These are phyloP conservation scores for Annulohypoxylon moriforme DNA, from an alignment of 495 filamentous ascomycete genomes.

Conservation along the genomic window DNA sequence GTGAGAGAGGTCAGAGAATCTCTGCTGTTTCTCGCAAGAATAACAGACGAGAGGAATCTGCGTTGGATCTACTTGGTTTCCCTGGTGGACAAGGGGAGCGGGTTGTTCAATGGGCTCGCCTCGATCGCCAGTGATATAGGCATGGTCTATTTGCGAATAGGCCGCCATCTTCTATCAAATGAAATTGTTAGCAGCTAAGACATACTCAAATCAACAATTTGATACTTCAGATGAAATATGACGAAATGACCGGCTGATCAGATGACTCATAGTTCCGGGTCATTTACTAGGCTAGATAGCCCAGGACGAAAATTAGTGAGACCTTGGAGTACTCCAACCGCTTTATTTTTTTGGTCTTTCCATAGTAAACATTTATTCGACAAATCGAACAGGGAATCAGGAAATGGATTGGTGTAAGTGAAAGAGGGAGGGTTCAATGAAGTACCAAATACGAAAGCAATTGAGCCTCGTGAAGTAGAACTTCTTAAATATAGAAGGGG, in stretches of 20 bases:
- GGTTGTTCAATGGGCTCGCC: background rate
- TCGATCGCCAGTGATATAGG: background rate
- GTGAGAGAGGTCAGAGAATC: constrained; percentile 89
- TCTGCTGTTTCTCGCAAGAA: constrained; percentile 79
- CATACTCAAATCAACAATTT: background rate
- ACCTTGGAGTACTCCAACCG: too few species aligned
- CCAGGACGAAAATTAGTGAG: background rate
- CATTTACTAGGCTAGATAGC: background rate
- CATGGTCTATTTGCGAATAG: constrained; percentile 4
- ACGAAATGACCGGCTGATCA: background rate
- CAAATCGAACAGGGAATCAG: background rate
- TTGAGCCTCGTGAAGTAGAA: background rate
- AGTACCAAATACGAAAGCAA: background rate
- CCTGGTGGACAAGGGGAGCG: constrained; percentile 18
- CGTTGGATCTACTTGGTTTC: constrained; percentile 3
- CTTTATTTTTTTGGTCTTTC: background rate
- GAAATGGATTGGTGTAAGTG: background rate
- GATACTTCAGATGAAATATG: background rate
- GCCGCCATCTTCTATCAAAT: constrained; percentile 15
- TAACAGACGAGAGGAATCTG: constrained; percentile 76
- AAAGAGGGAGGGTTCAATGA: background rate
- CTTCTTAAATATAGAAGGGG: background rate
- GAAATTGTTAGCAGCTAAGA: background rate
- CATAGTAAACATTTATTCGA: background rate
- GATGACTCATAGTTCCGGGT: background rate